A percentile compares a stretch with the other conserved stretches of the same genome.
Evolutionary conservation across 2,329 filamentous ascomycete species (phyloP).

Genomic region (Teratosphaeria pseudoeucalypti): DNA sequence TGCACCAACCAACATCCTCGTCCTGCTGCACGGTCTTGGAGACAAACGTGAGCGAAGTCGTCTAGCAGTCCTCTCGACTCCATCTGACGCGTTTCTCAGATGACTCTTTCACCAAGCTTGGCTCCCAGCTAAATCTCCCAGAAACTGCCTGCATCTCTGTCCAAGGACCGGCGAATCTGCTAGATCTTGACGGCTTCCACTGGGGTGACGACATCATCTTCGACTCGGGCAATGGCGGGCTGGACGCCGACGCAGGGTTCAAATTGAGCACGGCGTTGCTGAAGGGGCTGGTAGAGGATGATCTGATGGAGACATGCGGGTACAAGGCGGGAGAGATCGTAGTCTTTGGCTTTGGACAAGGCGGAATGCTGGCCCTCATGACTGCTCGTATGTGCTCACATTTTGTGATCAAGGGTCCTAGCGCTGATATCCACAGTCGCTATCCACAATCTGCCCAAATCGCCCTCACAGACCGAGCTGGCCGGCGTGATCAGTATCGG

Average conservation of each 20-base stretch:
- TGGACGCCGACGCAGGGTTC: conserved; percentile 48
- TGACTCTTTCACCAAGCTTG: conserved; percentile 57
- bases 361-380: conserved; percentile 45
- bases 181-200: conserved; percentile 55
- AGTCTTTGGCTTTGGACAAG: conserved; percentile 48
- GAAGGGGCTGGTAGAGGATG: conserved; percentile 33
- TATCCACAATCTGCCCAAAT: conserved; percentile 7
- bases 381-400: conserved; percentile 25
- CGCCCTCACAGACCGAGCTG: conserved; percentile 29
- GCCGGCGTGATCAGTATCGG: conserved; percentile 56
- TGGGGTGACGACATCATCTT: conserved; percentile 52
- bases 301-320: conserved; percentile 39
- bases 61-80: neutral
- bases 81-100: conserved; percentile 24
- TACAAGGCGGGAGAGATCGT: conserved; percentile 41
- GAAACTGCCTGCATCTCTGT: conserved; percentile 67
- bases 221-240: conserved; percentile 39
- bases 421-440: conserved; percentile 6
- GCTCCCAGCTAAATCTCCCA: conserved; percentile 58
- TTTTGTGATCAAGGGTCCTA: neutral
- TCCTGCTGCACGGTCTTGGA: conserved; percentile 77
- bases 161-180: conserved; percentile 58
- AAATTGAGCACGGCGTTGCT: conserved; percentile 32
- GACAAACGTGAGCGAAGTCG: conserved; percentile 44
- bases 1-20: conserved; percentile 60